These are phyloP conservation scores for Plasmopara viticola DNA, from an alignment of 352 stramenopile genomes.

Conservation along the genomic window DNA sequence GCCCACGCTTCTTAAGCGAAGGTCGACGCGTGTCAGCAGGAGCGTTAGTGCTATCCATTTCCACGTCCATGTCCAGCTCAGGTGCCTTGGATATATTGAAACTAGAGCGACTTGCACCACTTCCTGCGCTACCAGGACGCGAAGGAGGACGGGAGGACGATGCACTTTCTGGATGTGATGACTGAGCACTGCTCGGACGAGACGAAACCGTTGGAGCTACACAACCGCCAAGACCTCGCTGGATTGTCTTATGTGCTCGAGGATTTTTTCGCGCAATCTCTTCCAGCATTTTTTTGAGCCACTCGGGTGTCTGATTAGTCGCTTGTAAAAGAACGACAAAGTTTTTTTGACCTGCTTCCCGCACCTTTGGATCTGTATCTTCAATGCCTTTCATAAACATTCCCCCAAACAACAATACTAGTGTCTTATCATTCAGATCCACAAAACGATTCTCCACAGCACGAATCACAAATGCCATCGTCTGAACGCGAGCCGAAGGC, in stretches of 20 bases:
- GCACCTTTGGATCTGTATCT: conserved; percentile 74
- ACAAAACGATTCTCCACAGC: conserved; percentile 67
- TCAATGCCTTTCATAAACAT: conserved; percentile 63
- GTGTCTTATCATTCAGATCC: conserved; percentile 47
- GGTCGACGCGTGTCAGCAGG: conserved; percentile 8
- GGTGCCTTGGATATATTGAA: conserved; percentile 10
- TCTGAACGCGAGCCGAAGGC: conserved; percentile 70
- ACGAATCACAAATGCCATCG: conserved; percentile 57
- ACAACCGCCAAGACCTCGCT: conserved; percentile 34
- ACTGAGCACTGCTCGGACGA: conserved; percentile 25
- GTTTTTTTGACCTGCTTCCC: conserved; percentile 64
- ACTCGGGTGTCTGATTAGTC: conserved; percentile 38
- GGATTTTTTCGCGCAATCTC: conserved; percentile 66
- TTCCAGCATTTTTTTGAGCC: conserved; percentile 56
- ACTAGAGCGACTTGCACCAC: conserved; percentile 21
- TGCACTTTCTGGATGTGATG: conserved; percentile 23
- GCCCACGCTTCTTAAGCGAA: conserved; percentile 42
- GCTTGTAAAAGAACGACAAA: conserved; percentile 55
- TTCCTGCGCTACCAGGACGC: conserved; percentile 25
- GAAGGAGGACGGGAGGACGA: conserved; percentile 22
- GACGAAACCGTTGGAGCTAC: conserved; percentile 23
- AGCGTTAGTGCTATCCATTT: conserved; percentile 21
- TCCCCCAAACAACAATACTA: conserved; percentile 58
- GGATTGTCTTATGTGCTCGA: conserved; percentile 63
- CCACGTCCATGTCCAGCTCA: conserved; percentile 24